These are phyloP conservation scores for Microbotryum violaceum DNA, from an alignment of 1,284 basidiomycete species.

Conservation along the genomic window DNA sequence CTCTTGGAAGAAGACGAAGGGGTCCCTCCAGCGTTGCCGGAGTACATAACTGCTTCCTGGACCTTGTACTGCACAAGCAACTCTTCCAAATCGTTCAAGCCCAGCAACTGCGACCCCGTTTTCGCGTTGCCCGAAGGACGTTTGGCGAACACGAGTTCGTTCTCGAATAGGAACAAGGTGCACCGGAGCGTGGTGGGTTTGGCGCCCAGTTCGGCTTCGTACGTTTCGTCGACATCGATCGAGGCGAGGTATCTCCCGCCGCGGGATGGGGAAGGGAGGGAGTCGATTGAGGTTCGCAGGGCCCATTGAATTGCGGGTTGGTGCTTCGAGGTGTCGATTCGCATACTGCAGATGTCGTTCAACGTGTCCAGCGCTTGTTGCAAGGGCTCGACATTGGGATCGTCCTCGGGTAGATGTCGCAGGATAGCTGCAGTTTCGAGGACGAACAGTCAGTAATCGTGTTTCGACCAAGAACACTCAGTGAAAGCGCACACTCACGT, in stretches of 20 bases:
- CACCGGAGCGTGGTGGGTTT: slow-evolving; percentile 58
- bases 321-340: slow-evolving; percentile 84
- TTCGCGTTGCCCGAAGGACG: slow-evolving; percentile 65
- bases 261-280: slow-evolving; percentile 55
- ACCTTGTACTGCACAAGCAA: slow-evolving; percentile 51
- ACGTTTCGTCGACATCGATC: slow-evolving; percentile 78
- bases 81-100: slow-evolving; percentile 75
- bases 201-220: slow-evolving; percentile 20
- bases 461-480: too few relatives aligned
- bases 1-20: slow-evolving; percentile 10
- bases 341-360: slow-evolving; percentile 82
- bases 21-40: slow-evolving; percentile 3
- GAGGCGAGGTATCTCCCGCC: slow-evolving; percentile 83
- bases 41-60: slow-evolving; percentile 28
- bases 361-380: slow-evolving; percentile 81
- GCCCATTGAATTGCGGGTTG: slow-evolving; percentile 83
- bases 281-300: slow-evolving; percentile 74
- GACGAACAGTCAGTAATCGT: not conserved
- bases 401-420: slow-evolving; percentile 28
- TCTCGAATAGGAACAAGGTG: slow-evolving; percentile 88
- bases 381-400: slow-evolving; percentile 51
- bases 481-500: slow-evolving; percentile 40
- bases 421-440: slow-evolving; percentile 28
- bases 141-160: slow-evolving; percentile 86
- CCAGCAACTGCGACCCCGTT: slow-evolving; percentile 64